Evolutionary conservation across 306 rosid species (phyloP).

Genomic region (Casuarina equisetifolia): DNA sequence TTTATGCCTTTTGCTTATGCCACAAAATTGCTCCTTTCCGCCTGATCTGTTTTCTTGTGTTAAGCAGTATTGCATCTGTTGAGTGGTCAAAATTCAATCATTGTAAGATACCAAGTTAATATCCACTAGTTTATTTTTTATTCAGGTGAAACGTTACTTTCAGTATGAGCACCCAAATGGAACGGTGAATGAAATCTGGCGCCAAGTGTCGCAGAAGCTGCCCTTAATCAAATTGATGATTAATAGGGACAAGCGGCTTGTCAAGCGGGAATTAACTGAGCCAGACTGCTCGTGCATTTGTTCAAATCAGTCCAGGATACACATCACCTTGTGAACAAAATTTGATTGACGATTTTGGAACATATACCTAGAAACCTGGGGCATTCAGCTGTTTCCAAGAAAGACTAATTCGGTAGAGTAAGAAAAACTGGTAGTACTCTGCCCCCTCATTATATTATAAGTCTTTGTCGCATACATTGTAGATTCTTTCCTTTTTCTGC

Average conservation of each 20-base stretch:
- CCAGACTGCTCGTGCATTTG: conserved; percentile 76
- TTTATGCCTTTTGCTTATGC: not conserved
- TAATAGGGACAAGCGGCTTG: conserved; percentile 72
- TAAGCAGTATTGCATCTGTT: not conserved
- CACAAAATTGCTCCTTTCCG: not conserved
- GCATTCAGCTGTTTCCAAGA: not conserved
- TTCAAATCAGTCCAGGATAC: conserved; percentile 52
- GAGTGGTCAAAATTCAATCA: not conserved
- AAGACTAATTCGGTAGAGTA: not conserved
- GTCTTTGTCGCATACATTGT: not conserved
- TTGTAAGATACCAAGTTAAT: not conserved
- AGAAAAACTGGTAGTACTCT: not conserved
- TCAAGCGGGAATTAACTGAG: conserved; percentile 44
- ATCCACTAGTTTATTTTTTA: conserved; percentile 7
- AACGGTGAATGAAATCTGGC: conserved; percentile 84
- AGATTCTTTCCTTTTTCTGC: not conserved
- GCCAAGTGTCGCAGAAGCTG: conserved; percentile 74
- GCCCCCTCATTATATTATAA: not conserved
- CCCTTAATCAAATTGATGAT: conserved; percentile 75
- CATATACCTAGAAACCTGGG: not conserved
- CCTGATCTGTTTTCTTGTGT: not conserved
- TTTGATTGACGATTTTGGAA: not conserved
- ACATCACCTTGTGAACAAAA: conserved; percentile 21
- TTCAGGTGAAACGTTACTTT: conserved; percentile 80
- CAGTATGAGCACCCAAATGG: conserved; percentile 57